Percentiles rank a stretch among this genome's conserved stretches.
These are phyloP conservation scores for Populus hybrid DNA, from an alignment of 441 rosid species.

Conservation along the genomic window DNA sequence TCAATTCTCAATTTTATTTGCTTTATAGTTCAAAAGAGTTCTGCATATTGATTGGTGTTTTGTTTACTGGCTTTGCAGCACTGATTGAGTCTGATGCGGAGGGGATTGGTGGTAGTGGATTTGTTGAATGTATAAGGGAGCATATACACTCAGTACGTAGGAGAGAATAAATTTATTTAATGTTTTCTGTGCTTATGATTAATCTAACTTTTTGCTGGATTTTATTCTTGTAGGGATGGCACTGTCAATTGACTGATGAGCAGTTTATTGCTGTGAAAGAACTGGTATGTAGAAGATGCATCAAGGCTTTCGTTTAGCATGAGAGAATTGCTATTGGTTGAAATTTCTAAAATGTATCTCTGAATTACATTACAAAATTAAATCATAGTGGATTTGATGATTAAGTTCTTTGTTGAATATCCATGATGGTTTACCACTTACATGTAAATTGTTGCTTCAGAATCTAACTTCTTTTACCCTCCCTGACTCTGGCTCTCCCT, in stretches of 20 bases:
- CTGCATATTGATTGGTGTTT: neutral
- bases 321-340: too few relatives aligned
- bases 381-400: too few relatives aligned
- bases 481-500: neutral
- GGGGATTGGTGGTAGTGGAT: slow-evolving; percentile 99
- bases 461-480: neutral
- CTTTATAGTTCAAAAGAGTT: slow-evolving; percentile 11
- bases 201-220: slow-evolving; percentile 35
- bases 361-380: too few relatives aligned
- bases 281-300: too few relatives aligned
- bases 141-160: slow-evolving; percentile 81
- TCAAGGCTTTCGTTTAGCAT: too few relatives aligned
- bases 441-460: too few relatives aligned
- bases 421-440: too few relatives aligned
- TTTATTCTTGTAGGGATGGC: slow-evolving; percentile 76
- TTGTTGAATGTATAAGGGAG: slow-evolving; percentile 97
- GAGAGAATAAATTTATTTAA: slow-evolving; percentile 14
- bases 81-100: slow-evolving; percentile 70
- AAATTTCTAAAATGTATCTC: too few relatives aligned
- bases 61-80: too few relatives aligned
- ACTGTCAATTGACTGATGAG: slow-evolving; percentile 81
- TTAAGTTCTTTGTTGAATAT: too few relatives aligned
- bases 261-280: slow-evolving; percentile 54
- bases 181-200: slow-evolving; percentile 16
- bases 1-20: slow-evolving; percentile 17